A percentile compares a stretch with the other conserved stretches of the same genome.
Evolutionary conservation across 441 rosid species (phyloP).

Genomic region (Gossypium laxum): DNA sequence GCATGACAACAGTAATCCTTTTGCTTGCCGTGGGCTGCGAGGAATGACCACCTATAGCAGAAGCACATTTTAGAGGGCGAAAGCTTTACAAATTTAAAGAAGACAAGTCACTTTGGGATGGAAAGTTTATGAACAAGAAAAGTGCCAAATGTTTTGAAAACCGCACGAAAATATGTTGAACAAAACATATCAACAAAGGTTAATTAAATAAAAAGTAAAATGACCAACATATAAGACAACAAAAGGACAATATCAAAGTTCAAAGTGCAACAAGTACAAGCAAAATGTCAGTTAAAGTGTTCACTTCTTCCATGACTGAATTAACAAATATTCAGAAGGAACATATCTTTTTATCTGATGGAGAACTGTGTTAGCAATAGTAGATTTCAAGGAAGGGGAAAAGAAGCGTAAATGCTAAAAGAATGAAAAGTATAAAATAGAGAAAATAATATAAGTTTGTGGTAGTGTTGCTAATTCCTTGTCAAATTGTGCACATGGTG

Average conservation of each 20-base stretch:
- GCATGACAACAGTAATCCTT: conserved; percentile 63
- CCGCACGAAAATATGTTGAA: neutral
- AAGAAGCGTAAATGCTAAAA: neutral
- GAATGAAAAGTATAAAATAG: neutral
- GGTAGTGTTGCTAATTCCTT: neutral
- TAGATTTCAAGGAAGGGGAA: neutral
- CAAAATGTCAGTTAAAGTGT: neutral
- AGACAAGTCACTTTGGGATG: neutral
- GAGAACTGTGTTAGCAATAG: neutral
- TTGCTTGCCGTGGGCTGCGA: conserved; percentile 73
- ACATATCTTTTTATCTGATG: neutral
- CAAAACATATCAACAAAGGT: neutral
- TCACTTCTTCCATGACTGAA: neutral
- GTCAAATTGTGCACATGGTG: neutral
- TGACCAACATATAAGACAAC: neutral
- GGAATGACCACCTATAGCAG: conserved; percentile 64
- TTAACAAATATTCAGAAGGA: neutral
- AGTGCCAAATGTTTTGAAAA: neutral
- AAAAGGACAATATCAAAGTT: neutral
- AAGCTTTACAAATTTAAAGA: neutral
- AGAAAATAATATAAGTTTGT: neutral
- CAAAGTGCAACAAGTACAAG: neutral
- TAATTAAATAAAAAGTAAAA: neutral
- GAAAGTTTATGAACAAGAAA: neutral
- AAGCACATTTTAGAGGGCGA: conserved; percentile 6